Evolutionary conservation across 345 rosid genomes (phyloP).

Genomic region (Populus pruinosa): DNA sequence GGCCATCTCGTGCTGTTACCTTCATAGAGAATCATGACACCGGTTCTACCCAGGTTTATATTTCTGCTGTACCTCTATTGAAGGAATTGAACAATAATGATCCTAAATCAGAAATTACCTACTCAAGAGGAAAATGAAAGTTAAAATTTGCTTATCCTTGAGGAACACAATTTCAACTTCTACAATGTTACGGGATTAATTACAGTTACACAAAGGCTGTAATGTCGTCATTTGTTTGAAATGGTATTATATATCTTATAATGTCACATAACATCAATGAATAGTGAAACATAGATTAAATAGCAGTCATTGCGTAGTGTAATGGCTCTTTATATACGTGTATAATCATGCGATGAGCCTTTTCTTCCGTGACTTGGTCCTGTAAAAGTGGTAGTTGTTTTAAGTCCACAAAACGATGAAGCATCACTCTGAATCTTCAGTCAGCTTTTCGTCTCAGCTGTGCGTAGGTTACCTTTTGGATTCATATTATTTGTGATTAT

Average conservation of each 20-base stretch:
- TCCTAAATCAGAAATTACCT: background rate
- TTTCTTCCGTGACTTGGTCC: background rate
- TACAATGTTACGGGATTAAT: too few species aligned
- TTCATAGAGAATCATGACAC: slow-evolving; percentile 97
- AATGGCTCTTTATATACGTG: too few species aligned
- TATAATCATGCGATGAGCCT: background rate
- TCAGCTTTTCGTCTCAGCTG: background rate
- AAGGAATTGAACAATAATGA: background rate
- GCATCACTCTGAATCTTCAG: background rate
- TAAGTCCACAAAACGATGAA: background rate
- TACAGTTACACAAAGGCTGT: too few species aligned
- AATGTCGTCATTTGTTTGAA: too few species aligned
- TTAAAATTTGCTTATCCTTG: too few species aligned
- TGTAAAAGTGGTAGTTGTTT: background rate
- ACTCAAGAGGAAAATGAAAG: too few species aligned
- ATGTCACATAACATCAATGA: too few species aligned
- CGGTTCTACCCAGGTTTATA: slow-evolving; percentile 88
- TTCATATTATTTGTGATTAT: too few species aligned
- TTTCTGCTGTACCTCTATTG: background rate
- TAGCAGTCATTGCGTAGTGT: too few species aligned
- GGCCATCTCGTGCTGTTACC: slow-evolving; percentile 99
- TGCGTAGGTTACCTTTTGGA: background rate
- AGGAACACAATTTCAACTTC: too few species aligned
- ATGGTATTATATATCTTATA: too few species aligned
- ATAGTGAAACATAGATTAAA: too few species aligned